phyloP scores from a whole-genome alignment of 2,329 filamentous ascomycete species.

The Colletotrichum sidae region DNA sequence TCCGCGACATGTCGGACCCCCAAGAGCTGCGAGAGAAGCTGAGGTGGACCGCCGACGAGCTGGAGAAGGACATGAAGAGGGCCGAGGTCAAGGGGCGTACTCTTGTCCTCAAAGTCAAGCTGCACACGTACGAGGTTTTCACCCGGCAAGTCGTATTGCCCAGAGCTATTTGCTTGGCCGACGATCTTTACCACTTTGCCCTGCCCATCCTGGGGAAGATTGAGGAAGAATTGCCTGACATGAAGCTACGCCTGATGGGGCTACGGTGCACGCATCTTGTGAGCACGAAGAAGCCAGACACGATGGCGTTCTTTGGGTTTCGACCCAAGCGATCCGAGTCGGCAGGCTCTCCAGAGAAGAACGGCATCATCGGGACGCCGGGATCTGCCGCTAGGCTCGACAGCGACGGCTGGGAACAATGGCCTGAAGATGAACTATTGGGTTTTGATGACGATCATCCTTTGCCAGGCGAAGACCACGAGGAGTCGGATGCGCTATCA shows the following conservation, averaged over 20 bases:
- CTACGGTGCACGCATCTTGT: slow-evolving; percentile 88
- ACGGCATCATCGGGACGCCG: slow-evolving; percentile 45
- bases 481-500: slow-evolving; percentile 70
- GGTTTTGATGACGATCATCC: slow-evolving; percentile 38
- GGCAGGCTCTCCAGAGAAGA: slow-evolving; percentile 37
- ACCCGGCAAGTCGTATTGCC: slow-evolving; percentile 84
- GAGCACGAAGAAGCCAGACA: slow-evolving; percentile 83
- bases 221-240: slow-evolving; percentile 82
- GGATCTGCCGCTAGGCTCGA: slow-evolving; percentile 50
- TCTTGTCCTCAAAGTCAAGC: slow-evolving; percentile 89
- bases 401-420: slow-evolving; percentile 72
- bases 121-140: slow-evolving; percentile 92
- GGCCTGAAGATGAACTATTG: slow-evolving; percentile 72
- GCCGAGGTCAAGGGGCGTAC: slow-evolving; percentile 92
- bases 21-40: slow-evolving; percentile 80
- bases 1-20: slow-evolving; percentile 80
- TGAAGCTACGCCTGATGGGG: slow-evolving; percentile 89
- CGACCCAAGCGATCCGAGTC: slow-evolving; percentile 47
- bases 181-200: slow-evolving; percentile 85
- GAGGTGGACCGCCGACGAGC: slow-evolving; percentile 81
- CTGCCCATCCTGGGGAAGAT: slow-evolving; percentile 87
- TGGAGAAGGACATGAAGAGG: slow-evolving; percentile 85
- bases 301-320: slow-evolving; percentile 83
- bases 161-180: slow-evolving; percentile 76
- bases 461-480: slow-evolving; percentile 40